Evolutionary conservation across 495 filamentous ascomycete genomes (phyloP), one percentile per base, ranked within the genome.

Genomic region (Penicillium simplicissimum): DNA sequence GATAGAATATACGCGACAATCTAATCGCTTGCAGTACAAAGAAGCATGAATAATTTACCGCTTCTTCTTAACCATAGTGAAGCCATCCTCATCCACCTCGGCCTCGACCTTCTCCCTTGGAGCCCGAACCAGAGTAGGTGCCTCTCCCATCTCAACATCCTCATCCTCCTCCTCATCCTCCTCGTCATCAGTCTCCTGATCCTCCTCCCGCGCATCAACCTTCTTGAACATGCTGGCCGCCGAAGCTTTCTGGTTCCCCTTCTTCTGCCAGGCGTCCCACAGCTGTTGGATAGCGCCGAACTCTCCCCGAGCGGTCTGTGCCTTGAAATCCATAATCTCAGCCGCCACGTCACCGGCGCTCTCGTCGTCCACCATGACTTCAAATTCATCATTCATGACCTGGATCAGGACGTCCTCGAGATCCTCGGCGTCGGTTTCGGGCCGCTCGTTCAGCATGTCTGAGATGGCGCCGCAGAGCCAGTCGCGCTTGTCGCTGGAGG

Each of bases 381-480:
- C 92, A 71, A 97, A 98, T 75, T 98, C 94, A 75, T 97, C 96
- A 62, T 88, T 85, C 89, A 98, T 93, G 21, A 93, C 89, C 65
- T 97, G 90, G 31, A 96, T 76, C 55, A 98, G 78, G 13, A 91
- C 85, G 45, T 85, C 82, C 76, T 98, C 95, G 36, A 98, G 74
- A 65, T 96, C 92, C 47, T 88, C 85, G n/a, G 82, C 79, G 64
- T 96, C 90, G 33, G 89, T 91, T 59, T 93, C 90, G 25, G 91
- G 85, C 10, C 87, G 74, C 28, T 85, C 82, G 0, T 74, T 71
- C 53, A 97, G 84, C 68, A 97, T 87, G 9, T 97, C 92, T 59
- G 90, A 90, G 66, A 97, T 83, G 15, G 88, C 87, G 68, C 93
- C 93, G 52, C 90, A 93, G 67, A 98, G 90, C 94, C 94, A 97